These are phyloP conservation scores for Abelmoschus esculentus DNA, from an alignment of 345 rosid species.

Conservation along the genomic window DNA sequence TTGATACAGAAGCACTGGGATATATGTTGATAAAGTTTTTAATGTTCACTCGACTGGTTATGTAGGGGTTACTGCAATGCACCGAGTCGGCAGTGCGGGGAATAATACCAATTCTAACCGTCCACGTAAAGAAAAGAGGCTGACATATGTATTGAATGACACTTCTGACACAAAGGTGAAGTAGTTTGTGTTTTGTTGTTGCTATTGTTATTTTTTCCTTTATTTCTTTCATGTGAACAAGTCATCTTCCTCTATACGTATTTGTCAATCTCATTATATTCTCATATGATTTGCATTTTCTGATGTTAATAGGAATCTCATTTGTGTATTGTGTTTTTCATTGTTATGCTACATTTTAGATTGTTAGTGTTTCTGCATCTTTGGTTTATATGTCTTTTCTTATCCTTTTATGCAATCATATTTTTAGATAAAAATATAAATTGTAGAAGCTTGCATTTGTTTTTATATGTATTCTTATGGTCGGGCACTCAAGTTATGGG, in stretches of 20 bases:
- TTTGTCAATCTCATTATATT: neutral
- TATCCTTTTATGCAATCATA: neutral
- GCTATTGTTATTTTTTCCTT: neutral
- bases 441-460: neutral
- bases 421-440: no score
- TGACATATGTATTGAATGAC: conserved; percentile 82
- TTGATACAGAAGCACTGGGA: neutral
- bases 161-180: conserved; percentile 69
- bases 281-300: neutral
- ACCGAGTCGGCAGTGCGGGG: conserved; percentile 99
- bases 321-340: neutral
- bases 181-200: conserved; percentile 6
- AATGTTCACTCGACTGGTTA: neutral
- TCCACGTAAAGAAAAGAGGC: conserved; percentile 89
- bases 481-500: neutral
- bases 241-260: neutral
- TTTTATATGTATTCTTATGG: neutral
- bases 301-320: neutral
- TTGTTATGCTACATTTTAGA: neutral
- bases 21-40: neutral
- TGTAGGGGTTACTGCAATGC: conserved; percentile 62
- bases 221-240: neutral
- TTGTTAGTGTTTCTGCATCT: neutral
- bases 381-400: neutral
- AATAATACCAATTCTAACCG: conserved; percentile 78